These are phyloP conservation scores for Digitaria exilis DNA, from an alignment of 202 grass and related monocot genomes.

Conservation along the genomic window DNA sequence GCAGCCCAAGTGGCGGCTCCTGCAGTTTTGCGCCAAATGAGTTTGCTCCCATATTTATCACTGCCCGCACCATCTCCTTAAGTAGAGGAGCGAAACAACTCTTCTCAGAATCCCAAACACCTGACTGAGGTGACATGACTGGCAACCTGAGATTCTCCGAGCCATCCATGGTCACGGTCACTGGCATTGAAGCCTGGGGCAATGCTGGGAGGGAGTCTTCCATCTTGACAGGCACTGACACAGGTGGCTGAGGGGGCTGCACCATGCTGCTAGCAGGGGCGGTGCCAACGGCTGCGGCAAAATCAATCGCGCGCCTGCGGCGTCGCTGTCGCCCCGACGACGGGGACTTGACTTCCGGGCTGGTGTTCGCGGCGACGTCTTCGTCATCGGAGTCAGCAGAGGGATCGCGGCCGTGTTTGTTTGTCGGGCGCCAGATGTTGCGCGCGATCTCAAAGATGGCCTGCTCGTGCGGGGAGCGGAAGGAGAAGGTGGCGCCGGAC, in stretches of 20 bases:
- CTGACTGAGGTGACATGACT: conserved; percentile 33
- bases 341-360: conserved; percentile 49
- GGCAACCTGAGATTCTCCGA: conserved; percentile 36
- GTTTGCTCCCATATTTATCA: conserved; percentile 49
- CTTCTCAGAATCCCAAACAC: conserved; percentile 53
- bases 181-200: conserved; percentile 35
- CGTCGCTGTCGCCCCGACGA: conserved; percentile 43
- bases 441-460: conserved; percentile 85
- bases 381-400: conserved; percentile 67
- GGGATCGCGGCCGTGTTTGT: conserved; percentile 62
- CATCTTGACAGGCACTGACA: conserved; percentile 53
- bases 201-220: conserved; percentile 43
- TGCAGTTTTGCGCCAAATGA: conserved; percentile 41
- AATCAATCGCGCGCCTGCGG: conserved; percentile 27
- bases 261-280: conserved; percentile 35
- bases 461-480: conserved; percentile 83
- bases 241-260: conserved; percentile 37
- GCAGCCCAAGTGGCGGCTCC: conserved; percentile 27
- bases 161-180: conserved; percentile 42
- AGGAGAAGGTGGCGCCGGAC: conserved; percentile 63
- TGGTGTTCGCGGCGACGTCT: conserved; percentile 39
- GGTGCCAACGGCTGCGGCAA: neutral
- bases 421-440: conserved; percentile 79
- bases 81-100: conserved; percentile 75
- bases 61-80: conserved; percentile 76